phyloP scores from a whole-genome alignment of 1,284 basidiomycete genomes.

The Phlebopus sp. region DNA sequence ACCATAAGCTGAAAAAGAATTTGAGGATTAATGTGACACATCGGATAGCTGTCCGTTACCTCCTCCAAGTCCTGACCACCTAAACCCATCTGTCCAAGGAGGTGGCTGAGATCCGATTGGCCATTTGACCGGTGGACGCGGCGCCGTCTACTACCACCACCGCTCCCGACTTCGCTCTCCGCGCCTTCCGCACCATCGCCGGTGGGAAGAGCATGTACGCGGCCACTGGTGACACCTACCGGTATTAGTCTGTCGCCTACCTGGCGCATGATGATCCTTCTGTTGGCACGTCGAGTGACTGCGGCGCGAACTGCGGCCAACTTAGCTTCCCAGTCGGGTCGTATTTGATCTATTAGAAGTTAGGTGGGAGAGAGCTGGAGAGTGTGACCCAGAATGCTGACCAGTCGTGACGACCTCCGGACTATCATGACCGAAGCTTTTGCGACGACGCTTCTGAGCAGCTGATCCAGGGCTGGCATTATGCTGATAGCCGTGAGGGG shows the following conservation, averaged over 20 bases:
- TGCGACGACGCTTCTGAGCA: slow-evolving; percentile 71
- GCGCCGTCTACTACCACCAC: slow-evolving; percentile 57
- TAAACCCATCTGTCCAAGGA: slow-evolving; percentile 65
- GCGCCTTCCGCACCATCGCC: slow-evolving; percentile 47
- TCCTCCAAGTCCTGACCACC: slow-evolving; percentile 86
- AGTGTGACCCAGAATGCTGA: slow-evolving; percentile 30
- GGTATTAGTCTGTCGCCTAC: slow-evolving; percentile 96
- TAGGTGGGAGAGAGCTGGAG: slow-evolving; percentile 6
- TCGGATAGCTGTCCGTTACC: slow-evolving; percentile 40
- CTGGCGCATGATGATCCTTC: slow-evolving; percentile 97
- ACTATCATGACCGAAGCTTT: slow-evolving; percentile 72
- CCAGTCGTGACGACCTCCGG: slow-evolving; percentile 91
- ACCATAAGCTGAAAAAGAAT: slow-evolving; percentile 77
- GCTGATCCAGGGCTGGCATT: slow-evolving; percentile 32
- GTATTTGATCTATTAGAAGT: slow-evolving; percentile 71
- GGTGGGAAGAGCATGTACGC: slow-evolving; percentile 61
- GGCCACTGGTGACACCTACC: slow-evolving; percentile 87
- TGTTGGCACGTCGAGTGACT: slow-evolving; percentile 86
- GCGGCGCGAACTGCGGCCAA: slow-evolving; percentile 85
- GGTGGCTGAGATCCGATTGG: slow-evolving; percentile 50
- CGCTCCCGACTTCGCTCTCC: slow-evolving; percentile 38
- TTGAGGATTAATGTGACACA: slow-evolving; percentile 11
- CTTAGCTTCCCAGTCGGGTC: slow-evolving; percentile 94
- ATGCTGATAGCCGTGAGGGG: slow-evolving; percentile 43
- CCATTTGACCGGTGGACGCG: slow-evolving; percentile 57